phyloP scores from a whole-genome alignment of 2,329 filamentous ascomycete species.

The Cordyceps cicadae region DNA sequence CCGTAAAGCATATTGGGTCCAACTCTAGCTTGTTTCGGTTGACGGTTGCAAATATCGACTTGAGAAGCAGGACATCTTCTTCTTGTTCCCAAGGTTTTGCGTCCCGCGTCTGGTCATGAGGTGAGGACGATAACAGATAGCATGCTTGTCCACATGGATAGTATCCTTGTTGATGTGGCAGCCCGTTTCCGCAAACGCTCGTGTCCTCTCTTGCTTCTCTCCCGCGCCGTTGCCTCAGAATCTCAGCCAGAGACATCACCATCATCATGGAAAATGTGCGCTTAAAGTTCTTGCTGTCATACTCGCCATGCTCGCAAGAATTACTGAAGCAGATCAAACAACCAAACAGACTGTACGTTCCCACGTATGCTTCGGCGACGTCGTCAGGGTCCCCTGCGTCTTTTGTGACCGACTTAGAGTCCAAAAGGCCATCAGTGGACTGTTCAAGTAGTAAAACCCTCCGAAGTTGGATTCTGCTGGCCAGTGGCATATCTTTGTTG shows the following conservation, averaged over 20 bases:
- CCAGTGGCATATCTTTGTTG: conserved; percentile 24
- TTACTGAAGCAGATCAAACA: conserved; percentile 53
- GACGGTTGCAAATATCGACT: conserved; percentile 36
- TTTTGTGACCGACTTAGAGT: conserved; percentile 45
- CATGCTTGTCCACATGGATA: conserved; percentile 7
- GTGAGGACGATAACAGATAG: neutral
- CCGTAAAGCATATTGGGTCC: conserved; percentile 40
- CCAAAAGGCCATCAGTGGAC: conserved; percentile 44
- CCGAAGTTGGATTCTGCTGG: conserved; percentile 36
- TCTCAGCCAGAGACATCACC: conserved; percentile 1
- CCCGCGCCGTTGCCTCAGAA: neutral
- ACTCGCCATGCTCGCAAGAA: conserved; percentile 54
- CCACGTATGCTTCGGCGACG: conserved; percentile 39
- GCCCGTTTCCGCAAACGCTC: neutral
- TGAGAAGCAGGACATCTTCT: conserved; percentile 40
- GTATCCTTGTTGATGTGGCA: neutral
- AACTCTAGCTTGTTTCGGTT: conserved; percentile 32
- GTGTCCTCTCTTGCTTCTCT: neutral
- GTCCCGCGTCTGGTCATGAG: neutral
- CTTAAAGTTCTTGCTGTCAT: conserved; percentile 44
- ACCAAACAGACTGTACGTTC: conserved; percentile 47
- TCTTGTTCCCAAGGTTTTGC: conserved; percentile 33
- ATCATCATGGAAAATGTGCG: conserved; percentile 40
- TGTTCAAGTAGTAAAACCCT: conserved; percentile 47
- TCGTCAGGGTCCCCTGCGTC: conserved; percentile 32